phyloP scores from a whole-genome alignment of 805 yeast genomes.

The Wickerhamiella vanderwaltii region DNA sequence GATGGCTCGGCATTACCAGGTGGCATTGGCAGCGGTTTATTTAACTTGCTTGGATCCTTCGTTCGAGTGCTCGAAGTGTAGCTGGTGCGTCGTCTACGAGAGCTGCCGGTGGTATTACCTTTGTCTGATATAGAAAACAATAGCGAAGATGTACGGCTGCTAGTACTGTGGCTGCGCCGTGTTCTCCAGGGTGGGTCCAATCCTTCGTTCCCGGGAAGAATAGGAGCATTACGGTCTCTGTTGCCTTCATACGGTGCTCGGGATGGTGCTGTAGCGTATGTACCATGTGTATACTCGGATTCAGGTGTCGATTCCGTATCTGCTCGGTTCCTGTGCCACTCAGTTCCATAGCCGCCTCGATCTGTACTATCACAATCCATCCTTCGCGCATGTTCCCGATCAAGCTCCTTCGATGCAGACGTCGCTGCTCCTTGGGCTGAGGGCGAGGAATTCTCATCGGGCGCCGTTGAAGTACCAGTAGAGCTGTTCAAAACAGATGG shows the following conservation, averaged over 20 bases:
- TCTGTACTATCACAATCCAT: neutral
- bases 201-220: no score
- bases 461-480: no score
- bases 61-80: slow-evolving; percentile 5
- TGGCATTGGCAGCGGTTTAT: slow-evolving; percentile 20
- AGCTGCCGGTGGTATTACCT: slow-evolving; percentile 2
- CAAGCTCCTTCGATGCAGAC: no score
- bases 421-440: no score
- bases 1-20: no score
- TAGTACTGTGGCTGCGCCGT: slow-evolving; percentile 5
- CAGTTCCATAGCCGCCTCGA: slow-evolving; percentile 1
- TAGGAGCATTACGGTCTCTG: no score
- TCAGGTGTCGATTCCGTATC: slow-evolving; percentile 1
- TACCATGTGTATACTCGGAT: slow-evolving; percentile 5
- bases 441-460: no score
- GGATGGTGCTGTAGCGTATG: slow-evolving; percentile 3
- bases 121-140: slow-evolving; percentile 4
- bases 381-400: neutral
- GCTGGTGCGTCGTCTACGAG: no score
- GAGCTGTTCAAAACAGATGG: no score
- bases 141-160: slow-evolving; percentile 7
- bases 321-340: neutral
- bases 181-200: slow-evolving; percentile 8
- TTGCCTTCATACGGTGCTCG: neutral
- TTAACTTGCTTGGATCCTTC: slow-evolving; percentile 9